A percentile compares a stretch with the other conserved stretches of the same genome.
These are phyloP conservation scores for Cubamyces sp. DNA, from an alignment of 768 basidiomycete genomes.

Conservation along the genomic window DNA sequence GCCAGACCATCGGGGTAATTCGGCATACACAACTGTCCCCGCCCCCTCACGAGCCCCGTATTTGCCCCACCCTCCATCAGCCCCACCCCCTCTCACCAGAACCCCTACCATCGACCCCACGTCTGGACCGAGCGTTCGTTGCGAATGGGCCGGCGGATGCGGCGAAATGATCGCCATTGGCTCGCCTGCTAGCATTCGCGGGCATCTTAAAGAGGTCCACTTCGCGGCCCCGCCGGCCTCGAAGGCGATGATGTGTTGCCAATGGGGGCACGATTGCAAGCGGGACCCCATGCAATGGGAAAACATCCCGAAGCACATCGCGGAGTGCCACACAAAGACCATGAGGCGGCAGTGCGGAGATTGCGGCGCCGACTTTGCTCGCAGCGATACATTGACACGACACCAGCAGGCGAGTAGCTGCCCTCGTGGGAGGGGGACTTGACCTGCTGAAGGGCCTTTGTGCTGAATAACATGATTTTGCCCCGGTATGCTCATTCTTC, in stretches of 20 bases:
- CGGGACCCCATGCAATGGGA: conserved; percentile 25
- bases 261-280: conserved; percentile 18
- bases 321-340: conserved; percentile 22
- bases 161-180: background rate
- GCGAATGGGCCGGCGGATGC: no score
- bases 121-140: no score
- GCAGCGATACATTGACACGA: conserved; percentile 24
- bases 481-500: no score
- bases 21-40: no score
- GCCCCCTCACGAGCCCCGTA: no score
- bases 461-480: no score
- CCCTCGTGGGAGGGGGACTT: no score
- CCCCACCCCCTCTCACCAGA: no score
- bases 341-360: conserved; percentile 12
- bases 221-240: background rate
- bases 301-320: conserved; percentile 27
- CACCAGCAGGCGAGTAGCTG: conserved; percentile 10
- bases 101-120: no score
- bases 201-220: conserved; percentile 22
- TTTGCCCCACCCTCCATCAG: no score
- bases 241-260: conserved; percentile 3
- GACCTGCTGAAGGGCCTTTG: no score
- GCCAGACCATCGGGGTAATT: no score
- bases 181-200: conserved; percentile 8
- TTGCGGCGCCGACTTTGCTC: conserved; percentile 20